A percentile compares a stretch with the other conserved stretches of the same genome.
These are phyloP conservation scores for Hypoxylon lienhwacheense DNA, from an alignment of 495 filamentous ascomycete species.

Conservation along the genomic window DNA sequence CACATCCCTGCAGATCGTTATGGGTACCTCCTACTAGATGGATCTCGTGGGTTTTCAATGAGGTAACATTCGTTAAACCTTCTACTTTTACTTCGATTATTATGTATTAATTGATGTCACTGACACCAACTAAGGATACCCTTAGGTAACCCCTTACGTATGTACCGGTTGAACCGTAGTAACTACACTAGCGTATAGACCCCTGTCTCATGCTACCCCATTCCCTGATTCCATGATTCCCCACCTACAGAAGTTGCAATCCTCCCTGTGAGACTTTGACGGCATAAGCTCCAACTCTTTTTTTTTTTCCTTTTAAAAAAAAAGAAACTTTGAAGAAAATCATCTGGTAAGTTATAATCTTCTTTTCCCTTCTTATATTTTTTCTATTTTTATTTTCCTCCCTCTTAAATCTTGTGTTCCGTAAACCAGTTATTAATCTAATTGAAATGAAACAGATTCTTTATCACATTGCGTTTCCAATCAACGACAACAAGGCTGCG, in stretches of 20 bases:
- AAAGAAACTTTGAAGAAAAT: slow-evolving; percentile 11
- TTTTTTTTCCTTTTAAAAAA: too few species aligned
- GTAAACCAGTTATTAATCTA: slow-evolving; percentile 24
- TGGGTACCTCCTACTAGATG: background rate
- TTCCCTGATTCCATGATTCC: too few species aligned
- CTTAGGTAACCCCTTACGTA: too few species aligned
- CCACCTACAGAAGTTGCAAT: slow-evolving; percentile 8
- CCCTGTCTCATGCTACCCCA: too few species aligned
- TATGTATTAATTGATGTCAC: slow-evolving; percentile 4
- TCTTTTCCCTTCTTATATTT: background rate
- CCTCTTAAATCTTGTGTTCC: background rate
- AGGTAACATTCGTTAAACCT: too few species aligned
- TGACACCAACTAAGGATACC: too few species aligned
- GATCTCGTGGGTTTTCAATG: too few species aligned
- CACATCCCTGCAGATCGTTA: too few species aligned
- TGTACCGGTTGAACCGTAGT: too few species aligned
- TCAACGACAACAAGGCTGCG: slow-evolving; percentile 11
- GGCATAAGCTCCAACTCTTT: slow-evolving; percentile 27
- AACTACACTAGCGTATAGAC: too few species aligned
- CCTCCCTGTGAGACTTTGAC: slow-evolving; percentile 2
- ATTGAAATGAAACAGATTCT: slow-evolving; percentile 15
- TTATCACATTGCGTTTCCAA: slow-evolving; percentile 6
- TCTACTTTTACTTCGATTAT: too few species aligned
- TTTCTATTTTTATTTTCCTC: background rate
- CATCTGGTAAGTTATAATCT: slow-evolving; percentile 13